Conservation (phyloP, 1,139 yeast species). For the Candida sanyaensis region DNA sequence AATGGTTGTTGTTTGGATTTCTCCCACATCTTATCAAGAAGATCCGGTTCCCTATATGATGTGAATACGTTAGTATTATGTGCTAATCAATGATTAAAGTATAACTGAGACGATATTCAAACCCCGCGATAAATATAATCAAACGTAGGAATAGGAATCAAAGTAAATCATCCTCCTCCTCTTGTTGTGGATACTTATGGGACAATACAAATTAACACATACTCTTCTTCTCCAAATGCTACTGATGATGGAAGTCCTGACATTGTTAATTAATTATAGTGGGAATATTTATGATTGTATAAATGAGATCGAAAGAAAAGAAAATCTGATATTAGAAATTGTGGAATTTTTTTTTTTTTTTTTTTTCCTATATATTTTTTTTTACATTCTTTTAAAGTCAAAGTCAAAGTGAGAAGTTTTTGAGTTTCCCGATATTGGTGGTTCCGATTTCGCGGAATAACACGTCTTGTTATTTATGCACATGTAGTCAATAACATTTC, state of each 20-base stretch:
- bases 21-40: slow-evolving; percentile 30
- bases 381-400: neutral
- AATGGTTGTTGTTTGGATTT: slow-evolving; percentile 71
- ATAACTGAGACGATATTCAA: neutral
- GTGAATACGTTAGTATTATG: neutral
- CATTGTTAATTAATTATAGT: slow-evolving; percentile 12
- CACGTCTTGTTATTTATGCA: too few species aligned
- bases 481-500: too few species aligned
- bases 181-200: neutral
- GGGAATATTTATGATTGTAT: neutral
- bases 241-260: slow-evolving; percentile 26
- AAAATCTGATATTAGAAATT: neutral
- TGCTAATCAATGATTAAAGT: neutral
- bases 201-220: slow-evolving; percentile 13
- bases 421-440: too few species aligned
- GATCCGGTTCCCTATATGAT: slow-evolving; percentile 29
- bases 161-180: neutral
- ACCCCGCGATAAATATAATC: slow-evolving; percentile 8
- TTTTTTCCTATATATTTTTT: neutral
- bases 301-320: neutral
- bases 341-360: neutral
- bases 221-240: slow-evolving; percentile 27
- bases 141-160: neutral
- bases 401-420: neutral
- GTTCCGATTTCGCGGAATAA: too few species aligned